Percentiles rank a stretch among this genome's conserved stretches.
phyloP scores from a whole-genome alignment of 441 rosid genomes.

The Lepidium campestre region DNA sequence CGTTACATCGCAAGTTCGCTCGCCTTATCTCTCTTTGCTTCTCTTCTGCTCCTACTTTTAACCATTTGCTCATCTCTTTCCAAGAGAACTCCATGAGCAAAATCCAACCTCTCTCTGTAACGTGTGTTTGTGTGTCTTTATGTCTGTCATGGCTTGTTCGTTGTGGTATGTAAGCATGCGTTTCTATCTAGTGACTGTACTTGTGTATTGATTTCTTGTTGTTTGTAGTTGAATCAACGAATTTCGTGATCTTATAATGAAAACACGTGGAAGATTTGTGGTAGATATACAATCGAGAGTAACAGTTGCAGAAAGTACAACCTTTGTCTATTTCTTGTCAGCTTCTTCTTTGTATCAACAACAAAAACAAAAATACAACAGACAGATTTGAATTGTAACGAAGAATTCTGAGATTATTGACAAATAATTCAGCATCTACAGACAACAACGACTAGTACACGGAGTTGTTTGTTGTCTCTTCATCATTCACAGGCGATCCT shows the following conservation, averaged over 20 bases:
- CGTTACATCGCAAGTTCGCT: slow-evolving; percentile 42
- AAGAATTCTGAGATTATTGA: not conserved
- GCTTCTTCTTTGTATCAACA: not conserved
- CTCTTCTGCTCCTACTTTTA: slow-evolving; percentile 53
- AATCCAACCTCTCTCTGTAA: not conserved
- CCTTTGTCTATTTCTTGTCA: not conserved
- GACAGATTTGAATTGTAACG: not conserved
- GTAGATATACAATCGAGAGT: not conserved
- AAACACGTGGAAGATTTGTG: not conserved
- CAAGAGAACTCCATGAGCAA: slow-evolving; percentile 19
- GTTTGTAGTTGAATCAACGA: not conserved
- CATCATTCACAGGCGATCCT: slow-evolving; percentile 63
- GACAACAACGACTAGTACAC: slow-evolving; percentile 1
- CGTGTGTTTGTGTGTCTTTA: not conserved
- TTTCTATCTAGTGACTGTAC: not conserved
- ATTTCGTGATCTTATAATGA: not conserved
- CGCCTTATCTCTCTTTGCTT: slow-evolving; percentile 44
- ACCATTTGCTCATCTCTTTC: slow-evolving; percentile 36
- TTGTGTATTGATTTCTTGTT: not conserved
- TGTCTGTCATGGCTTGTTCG: not conserved
- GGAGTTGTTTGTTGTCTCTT: not conserved
- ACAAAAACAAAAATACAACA: not conserved
- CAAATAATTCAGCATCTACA: not conserved
- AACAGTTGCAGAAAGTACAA: not conserved
- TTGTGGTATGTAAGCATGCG: not conserved